phyloP scores from a whole-genome alignment of 1,284 basidiomycete species.

The Termitomyces sp. region DNA sequence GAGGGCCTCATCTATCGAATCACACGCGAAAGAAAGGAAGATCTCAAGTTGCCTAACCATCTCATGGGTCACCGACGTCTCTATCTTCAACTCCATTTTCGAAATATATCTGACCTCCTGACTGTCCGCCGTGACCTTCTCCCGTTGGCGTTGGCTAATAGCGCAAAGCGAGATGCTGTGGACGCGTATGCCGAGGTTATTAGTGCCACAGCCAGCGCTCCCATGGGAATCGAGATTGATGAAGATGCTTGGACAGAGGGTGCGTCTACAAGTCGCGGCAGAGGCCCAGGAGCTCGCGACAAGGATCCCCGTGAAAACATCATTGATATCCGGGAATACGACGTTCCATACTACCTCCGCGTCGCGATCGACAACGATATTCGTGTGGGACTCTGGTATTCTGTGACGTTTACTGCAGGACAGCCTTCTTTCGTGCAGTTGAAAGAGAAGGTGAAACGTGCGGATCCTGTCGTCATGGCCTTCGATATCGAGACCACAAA shows the following conservation, averaged over 20 bases:
- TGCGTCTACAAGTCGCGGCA: slow-evolving; percentile 31
- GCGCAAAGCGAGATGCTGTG: slow-evolving; percentile 91
- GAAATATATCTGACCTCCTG: slow-evolving; percentile 90
- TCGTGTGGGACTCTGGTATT: slow-evolving; percentile 97
- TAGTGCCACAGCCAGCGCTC: slow-evolving; percentile 60
- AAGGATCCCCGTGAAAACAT: slow-evolving; percentile 87
- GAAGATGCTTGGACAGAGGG: slow-evolving; percentile 61
- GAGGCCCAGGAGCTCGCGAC: slow-evolving; percentile 43
- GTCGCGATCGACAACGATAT: slow-evolving; percentile 98
- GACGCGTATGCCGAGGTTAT: slow-evolving; percentile 99
- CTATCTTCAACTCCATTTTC: slow-evolving; percentile 87
- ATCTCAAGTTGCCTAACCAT: slow-evolving; percentile 94
- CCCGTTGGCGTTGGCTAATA: slow-evolving; percentile 86
- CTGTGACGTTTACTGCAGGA: slow-evolving; percentile 79
- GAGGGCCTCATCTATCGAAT: slow-evolving; percentile 83
- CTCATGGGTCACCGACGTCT: slow-evolving; percentile 87
- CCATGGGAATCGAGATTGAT: slow-evolving; percentile 66
- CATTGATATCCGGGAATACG: slow-evolving; percentile 93
- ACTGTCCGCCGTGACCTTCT: slow-evolving; percentile 84
- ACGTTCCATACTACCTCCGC: slow-evolving; percentile 96
- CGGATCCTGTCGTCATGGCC: slow-evolving; percentile 98
- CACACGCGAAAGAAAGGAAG: slow-evolving; percentile 84
- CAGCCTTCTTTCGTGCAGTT: slow-evolving; percentile 75
- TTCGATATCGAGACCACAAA: slow-evolving; percentile 99
- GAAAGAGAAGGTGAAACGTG: slow-evolving; percentile 90